Evolutionary conservation across 148 eudicot species (phyloP), one percentile per base, ranked within the genome.

Genomic region (Rhododendron williamsianum): DNA sequence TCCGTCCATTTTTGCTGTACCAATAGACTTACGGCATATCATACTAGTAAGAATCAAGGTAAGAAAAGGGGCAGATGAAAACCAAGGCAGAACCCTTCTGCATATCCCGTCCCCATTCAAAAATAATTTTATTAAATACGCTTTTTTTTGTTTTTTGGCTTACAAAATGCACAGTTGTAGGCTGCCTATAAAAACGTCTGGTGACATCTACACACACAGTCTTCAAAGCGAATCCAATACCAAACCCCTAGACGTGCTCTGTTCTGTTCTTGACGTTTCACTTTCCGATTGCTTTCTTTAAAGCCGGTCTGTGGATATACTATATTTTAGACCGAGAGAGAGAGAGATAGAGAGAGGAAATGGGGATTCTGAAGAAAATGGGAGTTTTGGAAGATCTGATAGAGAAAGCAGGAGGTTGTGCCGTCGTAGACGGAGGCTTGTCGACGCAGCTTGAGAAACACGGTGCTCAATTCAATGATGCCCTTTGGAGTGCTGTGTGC

Each of bases 401-500:
- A 46, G 84, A 88, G 84, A 92, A 87, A 38, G 91, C 95, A 3
- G 96, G 98, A 4, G 98, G 96, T 36, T 95, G 96, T 83, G 94
- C 89, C 27, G 93, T 95, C 21, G 87, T 95, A 36, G 98, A 93
- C 58, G 98, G 98, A 0, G 98, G 98, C 25, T 88, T 95, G 35
- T 94, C 96, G 4, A 95, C 96, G 27, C 96, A 95, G 81, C 93
- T 95, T 49, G 98, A 95, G 85, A 83, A 72, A 16, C 94, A 93
- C 84, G 96, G 98, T 0, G 98, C 98, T 30, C 33, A 86, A 74
- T 90, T 95, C 78, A 91, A 92, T 46, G 96, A 95, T 78, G 87
- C 95, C 83, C 91, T 95, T 33, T 95, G 98, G 98, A 93, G 94
- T 81, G 96, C 98, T 6, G 87, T 92, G 35, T 95, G 93, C 82